Evolutionary conservation across 306 rosid species (phyloP).

Genomic region (Boehmeria nivea): DNA sequence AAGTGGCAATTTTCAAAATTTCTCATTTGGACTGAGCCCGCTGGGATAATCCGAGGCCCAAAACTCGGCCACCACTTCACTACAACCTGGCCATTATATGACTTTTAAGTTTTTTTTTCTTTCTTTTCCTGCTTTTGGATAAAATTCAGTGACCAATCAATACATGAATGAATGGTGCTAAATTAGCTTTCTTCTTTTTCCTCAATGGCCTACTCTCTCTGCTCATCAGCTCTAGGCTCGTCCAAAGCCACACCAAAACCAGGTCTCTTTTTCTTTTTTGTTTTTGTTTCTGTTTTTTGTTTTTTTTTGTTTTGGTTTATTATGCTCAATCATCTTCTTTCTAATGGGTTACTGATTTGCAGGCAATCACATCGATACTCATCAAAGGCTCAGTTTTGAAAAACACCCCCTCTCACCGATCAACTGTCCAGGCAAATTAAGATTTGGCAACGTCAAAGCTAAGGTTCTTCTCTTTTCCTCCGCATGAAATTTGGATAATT

Average conservation of each 20-base stretch:
- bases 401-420: slow-evolving; percentile 19
- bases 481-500: no score
- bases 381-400: slow-evolving; percentile 19
- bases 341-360: background rate
- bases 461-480: slow-evolving; percentile 45
- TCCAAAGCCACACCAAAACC: slow-evolving; percentile 26
- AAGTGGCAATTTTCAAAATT: no score
- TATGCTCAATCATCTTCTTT: background rate
- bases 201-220: slow-evolving; percentile 45
- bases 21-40: no score
- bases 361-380: slow-evolving; percentile 6
- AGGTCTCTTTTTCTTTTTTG: slow-evolving; percentile 32
- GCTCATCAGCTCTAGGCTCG: slow-evolving; percentile 25
- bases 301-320: background rate
- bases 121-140: background rate
- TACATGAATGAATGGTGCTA: background rate
- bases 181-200: background rate
- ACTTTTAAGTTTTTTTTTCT: background rate
- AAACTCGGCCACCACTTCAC: no score
- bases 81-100: no score
- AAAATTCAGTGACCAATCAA: background rate
- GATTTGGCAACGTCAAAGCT: slow-evolving; percentile 28
- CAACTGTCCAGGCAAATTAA: slow-evolving; percentile 15
- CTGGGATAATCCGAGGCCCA: no score
- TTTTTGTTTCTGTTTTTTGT: no score